Percentiles rank a stretch among this genome's conserved stretches.
Conservation (phyloP, 768 basidiomycete species). For the Suillus bovinus region DNA sequence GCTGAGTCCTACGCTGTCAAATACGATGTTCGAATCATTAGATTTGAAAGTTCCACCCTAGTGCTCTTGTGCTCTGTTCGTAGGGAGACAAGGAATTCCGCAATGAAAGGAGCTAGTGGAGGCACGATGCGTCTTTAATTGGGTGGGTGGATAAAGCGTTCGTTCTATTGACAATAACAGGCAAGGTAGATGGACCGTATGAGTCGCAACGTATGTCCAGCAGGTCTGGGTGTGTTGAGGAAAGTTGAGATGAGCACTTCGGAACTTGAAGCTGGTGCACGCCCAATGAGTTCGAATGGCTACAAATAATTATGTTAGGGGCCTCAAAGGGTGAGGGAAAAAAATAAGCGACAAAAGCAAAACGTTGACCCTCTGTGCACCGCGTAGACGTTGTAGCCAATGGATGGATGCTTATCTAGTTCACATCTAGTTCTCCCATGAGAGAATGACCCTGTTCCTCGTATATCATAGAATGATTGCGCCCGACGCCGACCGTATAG, state of each 20-base stretch:
- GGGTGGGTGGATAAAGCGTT: neutral
- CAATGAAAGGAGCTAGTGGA: neutral
- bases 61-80: neutral
- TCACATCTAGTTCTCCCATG: neutral
- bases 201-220: neutral
- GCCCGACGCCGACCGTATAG: neutral
- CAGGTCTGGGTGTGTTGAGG: neutral
- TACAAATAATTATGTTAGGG: neutral
- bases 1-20: neutral
- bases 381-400: neutral
- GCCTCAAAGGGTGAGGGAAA: neutral
- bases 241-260: neutral
- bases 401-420: neutral
- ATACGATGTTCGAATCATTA: neutral
- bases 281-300: neutral
- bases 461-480: neutral
- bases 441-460: neutral
- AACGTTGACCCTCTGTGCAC: neutral
- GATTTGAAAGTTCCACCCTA: too few relatives aligned
- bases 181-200: neutral
- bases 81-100: neutral
- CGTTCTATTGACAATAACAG: neutral
- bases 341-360: neutral
- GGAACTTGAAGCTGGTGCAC: neutral
- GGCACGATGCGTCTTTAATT: neutral